Evolutionary conservation across 2,329 filamentous ascomycete genomes (phyloP).

Genomic region (Paraphoma sp.): DNA sequence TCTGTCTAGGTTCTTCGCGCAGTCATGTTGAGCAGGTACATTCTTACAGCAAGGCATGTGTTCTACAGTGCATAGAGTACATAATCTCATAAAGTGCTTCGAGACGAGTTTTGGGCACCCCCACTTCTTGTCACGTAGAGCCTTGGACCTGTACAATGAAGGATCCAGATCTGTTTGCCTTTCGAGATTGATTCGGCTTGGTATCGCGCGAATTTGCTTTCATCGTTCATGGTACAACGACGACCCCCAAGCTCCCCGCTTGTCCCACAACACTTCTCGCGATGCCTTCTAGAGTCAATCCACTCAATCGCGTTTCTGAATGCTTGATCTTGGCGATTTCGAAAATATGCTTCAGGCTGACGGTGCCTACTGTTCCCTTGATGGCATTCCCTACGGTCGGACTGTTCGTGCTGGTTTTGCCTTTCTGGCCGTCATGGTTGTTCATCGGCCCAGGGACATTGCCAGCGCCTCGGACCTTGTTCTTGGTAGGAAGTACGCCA

Average conservation of each 20-base stretch:
- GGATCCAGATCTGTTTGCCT: too few relatives aligned
- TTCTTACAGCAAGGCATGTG: too few relatives aligned
- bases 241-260: slow-evolving; percentile 58
- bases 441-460: slow-evolving; percentile 56
- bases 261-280: slow-evolving; percentile 72
- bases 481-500: slow-evolving; percentile 75
- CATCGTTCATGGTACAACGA: slow-evolving; percentile 52
- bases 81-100: background rate
- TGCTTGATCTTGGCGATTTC: slow-evolving; percentile 98
- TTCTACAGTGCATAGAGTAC: too few relatives aligned
- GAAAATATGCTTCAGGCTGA: slow-evolving; percentile 94
- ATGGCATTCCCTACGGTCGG: slow-evolving; percentile 64
- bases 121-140: too few relatives aligned
- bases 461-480: slow-evolving; percentile 74
- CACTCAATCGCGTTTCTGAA: slow-evolving; percentile 55
- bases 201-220: background rate
- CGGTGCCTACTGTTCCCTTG: slow-evolving; percentile 78
- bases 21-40: too few relatives aligned
- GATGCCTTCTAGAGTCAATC: slow-evolving; percentile 84
- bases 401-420: slow-evolving; percentile 38
- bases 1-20: too few relatives aligned
- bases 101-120: background rate
- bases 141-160: too few relatives aligned
- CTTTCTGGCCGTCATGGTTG: slow-evolving; percentile 47
- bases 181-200: background rate